A percentile compares a stretch with the other conserved stretches of the same genome.
Conservation (phyloP, 345 rosid species). For the Barbarea vulgaris region DNA sequence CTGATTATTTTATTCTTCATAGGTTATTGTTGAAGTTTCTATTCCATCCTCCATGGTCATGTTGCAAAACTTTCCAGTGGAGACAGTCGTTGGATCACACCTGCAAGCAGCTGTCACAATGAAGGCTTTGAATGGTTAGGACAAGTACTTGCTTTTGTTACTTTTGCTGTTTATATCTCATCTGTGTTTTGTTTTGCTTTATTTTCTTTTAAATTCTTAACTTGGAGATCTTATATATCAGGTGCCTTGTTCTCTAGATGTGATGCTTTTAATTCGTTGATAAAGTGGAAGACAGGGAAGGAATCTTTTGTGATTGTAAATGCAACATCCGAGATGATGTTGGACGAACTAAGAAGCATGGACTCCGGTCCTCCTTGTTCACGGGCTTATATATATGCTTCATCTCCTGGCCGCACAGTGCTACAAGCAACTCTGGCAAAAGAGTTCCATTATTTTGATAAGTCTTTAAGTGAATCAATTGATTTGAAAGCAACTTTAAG, state of each 20-base stretch:
- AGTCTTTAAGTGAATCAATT: conserved; percentile 53
- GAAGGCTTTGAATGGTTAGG: conserved; percentile 74
- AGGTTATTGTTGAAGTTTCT: conserved; percentile 86
- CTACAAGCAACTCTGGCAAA: conserved; percentile 76
- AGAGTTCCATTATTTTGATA: conserved; percentile 59
- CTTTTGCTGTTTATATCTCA: conserved; percentile 29
- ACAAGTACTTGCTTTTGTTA: conserved; percentile 33
- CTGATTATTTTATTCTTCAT: conserved; percentile 21
- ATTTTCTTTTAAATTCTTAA: conserved; percentile 18
- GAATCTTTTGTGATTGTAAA: conserved; percentile 66
- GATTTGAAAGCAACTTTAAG: conserved; percentile 69
- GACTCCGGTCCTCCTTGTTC: conserved; percentile 74
- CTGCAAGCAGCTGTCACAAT: conserved; percentile 81
- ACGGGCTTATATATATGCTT: conserved; percentile 64
- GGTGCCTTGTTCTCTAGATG: conserved; percentile 75
- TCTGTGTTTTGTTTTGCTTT: conserved; percentile 29
- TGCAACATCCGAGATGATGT: conserved; percentile 52
- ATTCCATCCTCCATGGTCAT: conserved; percentile 72
- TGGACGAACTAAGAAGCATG: conserved; percentile 42
- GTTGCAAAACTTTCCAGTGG: conserved; percentile 81
- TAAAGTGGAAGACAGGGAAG: conserved; percentile 79
- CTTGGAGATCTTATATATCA: conserved; percentile 42
- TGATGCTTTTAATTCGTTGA: conserved; percentile 70
- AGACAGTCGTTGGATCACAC: conserved; percentile 80
- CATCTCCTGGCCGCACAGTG: conserved; percentile 71